Conservation (phyloP, 2,329 filamentous ascomycete genomes). For the Coniochaeta prunicola region DNA sequence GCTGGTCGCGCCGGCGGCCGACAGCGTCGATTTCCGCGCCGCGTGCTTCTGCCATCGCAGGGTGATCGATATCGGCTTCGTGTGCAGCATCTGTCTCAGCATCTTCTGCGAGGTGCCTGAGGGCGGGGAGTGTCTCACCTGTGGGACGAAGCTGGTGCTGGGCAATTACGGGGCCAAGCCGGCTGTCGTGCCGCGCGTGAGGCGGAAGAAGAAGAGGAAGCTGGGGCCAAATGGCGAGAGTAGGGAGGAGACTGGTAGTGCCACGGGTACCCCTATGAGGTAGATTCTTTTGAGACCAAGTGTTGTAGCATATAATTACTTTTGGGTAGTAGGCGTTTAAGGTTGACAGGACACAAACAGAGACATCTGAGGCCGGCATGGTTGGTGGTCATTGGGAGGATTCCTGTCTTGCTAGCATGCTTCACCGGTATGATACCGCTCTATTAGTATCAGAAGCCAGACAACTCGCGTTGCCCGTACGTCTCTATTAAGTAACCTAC, state of each 20-base stretch:
- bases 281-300: not conserved
- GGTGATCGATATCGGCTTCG: constrained; percentile 87
- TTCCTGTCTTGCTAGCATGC: not conserved
- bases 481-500: not conserved
- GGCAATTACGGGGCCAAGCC: constrained; percentile 70
- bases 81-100: constrained; percentile 92
- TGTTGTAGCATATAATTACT: not conserved
- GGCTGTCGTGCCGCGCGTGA: constrained; percentile 63
- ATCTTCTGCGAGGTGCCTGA: constrained; percentile 70
- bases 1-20: constrained; percentile 71
- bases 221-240: constrained; percentile 38
- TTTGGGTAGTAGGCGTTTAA: not conserved
- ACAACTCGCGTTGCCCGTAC: not conserved
- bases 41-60: constrained; percentile 94
- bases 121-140: constrained; percentile 70
- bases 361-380: not conserved
- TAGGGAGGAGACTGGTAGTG: constrained; percentile 51
- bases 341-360: not conserved
- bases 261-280: constrained; percentile 46
- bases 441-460: not conserved
- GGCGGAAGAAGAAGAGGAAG: constrained; percentile 69
- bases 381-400: not conserved
- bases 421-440: not conserved
- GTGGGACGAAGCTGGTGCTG: constrained; percentile 71
- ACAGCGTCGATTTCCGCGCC: constrained; percentile 92